Evolutionary conservation across 352 stramenopile genomes (phyloP), one percentile per base, ranked within the genome.

Genomic region (Phytophthora palmivora): DNA sequence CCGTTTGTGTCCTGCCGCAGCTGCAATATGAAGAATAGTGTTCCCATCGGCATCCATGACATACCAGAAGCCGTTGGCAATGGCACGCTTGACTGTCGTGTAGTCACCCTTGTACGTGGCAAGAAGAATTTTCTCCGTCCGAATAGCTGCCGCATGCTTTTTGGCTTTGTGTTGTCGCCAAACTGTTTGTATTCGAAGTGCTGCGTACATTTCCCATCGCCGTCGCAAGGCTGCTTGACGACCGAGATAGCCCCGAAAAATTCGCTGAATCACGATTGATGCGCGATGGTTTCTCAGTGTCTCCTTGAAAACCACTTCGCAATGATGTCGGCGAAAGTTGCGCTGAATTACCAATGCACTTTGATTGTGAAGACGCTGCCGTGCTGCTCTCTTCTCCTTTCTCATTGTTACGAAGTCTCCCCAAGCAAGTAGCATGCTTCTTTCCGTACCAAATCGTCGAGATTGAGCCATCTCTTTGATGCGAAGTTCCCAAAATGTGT

Each of bases 41-140:
- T 95, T 92, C 6, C 82, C 75, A 12, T 90, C 73, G 3, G 47
- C 58, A 52, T 94, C 87, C 2, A 55, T 14, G 5, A 89, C 69
- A 22, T 85, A 75, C 70, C 73, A 76, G 46, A 79, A 88, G 0
- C 78, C 82, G 7, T 52, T 61, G 2, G 57, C 58, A 56, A 95
- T 77, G 4, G 84, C 74, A 0, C 72, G 67, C 42, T 92, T 79
- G 6, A 87, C 84, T 22, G 72, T 78, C 3, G 78, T 79, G 59
- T 93, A 94, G 63, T 94, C 84, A 1, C 86, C 85, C 46, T 88
- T 89, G 44, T 84, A 89, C 4, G 86, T 76, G 3, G 70, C 73
- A 1, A 91, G 60, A n/a, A 95, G 58, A 38, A 91, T 88, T 12
- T 70, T 77, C 49, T 91, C 72, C 0, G 83, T 76, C 0, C 82